Base-by-base conservation (phyloP, 371 early-diverging fungal genomes). In the Mucor saturninus region DNA sequence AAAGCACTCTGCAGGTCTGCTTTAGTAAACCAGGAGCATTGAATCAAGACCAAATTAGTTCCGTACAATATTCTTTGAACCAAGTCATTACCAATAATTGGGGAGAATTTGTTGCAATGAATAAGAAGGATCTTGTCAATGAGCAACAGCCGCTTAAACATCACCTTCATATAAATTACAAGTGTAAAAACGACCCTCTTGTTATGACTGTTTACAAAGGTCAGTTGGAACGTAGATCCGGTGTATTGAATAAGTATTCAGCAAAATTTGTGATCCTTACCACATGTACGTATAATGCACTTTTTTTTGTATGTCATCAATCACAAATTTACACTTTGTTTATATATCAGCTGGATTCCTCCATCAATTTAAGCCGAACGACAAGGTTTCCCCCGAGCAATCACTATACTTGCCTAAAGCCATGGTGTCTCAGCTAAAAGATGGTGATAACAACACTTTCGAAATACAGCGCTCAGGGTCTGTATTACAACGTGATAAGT, bases 131-230 rank as follows among this genome's bases (percentile, higher is more conserved):
- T 8, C 26, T 74, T 50, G 77, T 79, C 7, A 39, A 67, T 21
- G 77, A 76, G 57, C 46, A 67, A 3, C 59, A 66, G 26, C 67
- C 70, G 0, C 35, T 35, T 14, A 77, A 77, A 56, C 66, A 75
- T 26, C 75, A 75, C 48, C 65, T 73, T 14, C 60, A 73, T 13
- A 77, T 80, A 40, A 75, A 77, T 15, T 80, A 77, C 64, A 61
- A 67, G 3, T 75, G 71, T 56, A 80, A 80, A 49, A 49, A 61
- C 21, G 67, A 74, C 40, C 77, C 78, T 1, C 43, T 66, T 4
- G 81, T 80, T 2, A 64, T 70, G 67, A 77, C 78, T 3, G 31
- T 77, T 10, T 63, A 65, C 14, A 73, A 75, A 53, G 81, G 81
- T 14, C 54, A 67, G 26, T 38, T 77, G 38, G 76, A 72, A 7